Evolutionary conservation across 2,329 filamentous ascomycete species (phyloP), one percentile per base, ranked within the genome.

Genomic region (Ustilaginoidea virens): DNA sequence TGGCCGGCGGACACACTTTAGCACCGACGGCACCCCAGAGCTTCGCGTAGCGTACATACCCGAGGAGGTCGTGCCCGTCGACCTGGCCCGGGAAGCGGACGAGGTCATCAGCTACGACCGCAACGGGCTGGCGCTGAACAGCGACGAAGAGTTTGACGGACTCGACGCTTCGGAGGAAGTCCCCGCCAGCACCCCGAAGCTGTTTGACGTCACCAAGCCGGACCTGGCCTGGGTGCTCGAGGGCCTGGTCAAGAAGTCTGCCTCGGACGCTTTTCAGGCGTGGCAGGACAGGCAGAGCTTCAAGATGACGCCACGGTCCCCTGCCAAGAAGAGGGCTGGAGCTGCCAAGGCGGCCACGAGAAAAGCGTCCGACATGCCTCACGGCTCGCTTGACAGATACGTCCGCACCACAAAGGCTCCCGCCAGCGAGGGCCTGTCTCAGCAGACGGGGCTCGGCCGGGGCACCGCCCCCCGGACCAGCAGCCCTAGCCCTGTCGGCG

Each of bases 21-120:
- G 69, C 29, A 86, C 78, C 1, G 87, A 92, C 45, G 72, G 66
- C 1, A 71, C 74, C 4, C 64, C 74, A 2, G 87, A 96, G 47
- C 50, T 94, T 7, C 75, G 87, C 5, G 54, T 96, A 14, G 74
- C 80, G 2, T 92, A 80, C 44, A 60, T 76, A 4, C 90, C 90
- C 0, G 63, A 72, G 2, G 67, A 80, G 17, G 64, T 94, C 11
- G 81, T 93, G 3, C 73, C 74, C 0, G 65, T 96, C 22, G 74
- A 92, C 43, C 55, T 94, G 15, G 67, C 72, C 8, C 61, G 64
- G 1, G 86, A 94, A 46, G 66, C 72, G 17, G 75, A 80, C 11
- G 71, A 71, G 34, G 58, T 61, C 1, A 61, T 67, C 3, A 37
- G 48, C 1, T 63, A 54, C 37, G 63, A 59, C 2, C 60, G 70